Base-by-base conservation (phyloP, 2,329 filamentous ascomycete genomes). In the Alternaria conjuncta region DNA sequence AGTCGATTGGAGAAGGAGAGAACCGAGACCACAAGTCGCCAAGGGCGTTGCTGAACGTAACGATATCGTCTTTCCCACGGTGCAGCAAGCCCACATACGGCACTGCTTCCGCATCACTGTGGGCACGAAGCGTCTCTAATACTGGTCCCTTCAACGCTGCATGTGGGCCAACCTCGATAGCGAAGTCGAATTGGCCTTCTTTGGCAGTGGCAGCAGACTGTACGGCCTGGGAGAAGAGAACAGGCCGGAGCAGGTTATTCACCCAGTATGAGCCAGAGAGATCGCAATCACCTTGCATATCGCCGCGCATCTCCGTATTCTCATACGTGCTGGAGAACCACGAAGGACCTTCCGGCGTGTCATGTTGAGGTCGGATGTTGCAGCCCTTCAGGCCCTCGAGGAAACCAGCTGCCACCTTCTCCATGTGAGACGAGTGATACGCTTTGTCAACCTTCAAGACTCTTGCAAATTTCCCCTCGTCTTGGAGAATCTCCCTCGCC, bases 121-220 rank as follows among this genome's bases (percentile, higher is more conserved):
- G 15, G 10, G 55, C 71, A 20, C 20, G 18, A 15, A 67, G n/a
- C 10, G 32, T 63, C 18, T 69, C 30, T 6, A 28, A 12, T 25
- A 20, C 23, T 7, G 56, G 56, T 2, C 65, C 63, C 43, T 80
- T 81, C 9, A 86, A 74, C 2, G 81, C 78, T 1, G 82, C 78
- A 64, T 85, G 83, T 4, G 82, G 80, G 0, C 84, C 83, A 11
- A 85, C 71, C 53, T 85, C 84, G 6, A 85, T 28, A 4, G 51
- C 30, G 11, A 63, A 8, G 5, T 47, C 28, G 13, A 55, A 41
- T n/a, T 26, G 26, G 20, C 15, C 18, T n/a, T 51, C 25, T 11
- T 20, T 15, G 4, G 65, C 36, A 43, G 26, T 9, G 32, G 26
- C 5, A 6, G n/a, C 28, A 23, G 10, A 12, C 11, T 32, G 8